Evolutionary conservation across 768 basidiomycete genomes (phyloP), one percentile per base, ranked within the genome.

Genomic region (Lactarius deliciosus): DNA sequence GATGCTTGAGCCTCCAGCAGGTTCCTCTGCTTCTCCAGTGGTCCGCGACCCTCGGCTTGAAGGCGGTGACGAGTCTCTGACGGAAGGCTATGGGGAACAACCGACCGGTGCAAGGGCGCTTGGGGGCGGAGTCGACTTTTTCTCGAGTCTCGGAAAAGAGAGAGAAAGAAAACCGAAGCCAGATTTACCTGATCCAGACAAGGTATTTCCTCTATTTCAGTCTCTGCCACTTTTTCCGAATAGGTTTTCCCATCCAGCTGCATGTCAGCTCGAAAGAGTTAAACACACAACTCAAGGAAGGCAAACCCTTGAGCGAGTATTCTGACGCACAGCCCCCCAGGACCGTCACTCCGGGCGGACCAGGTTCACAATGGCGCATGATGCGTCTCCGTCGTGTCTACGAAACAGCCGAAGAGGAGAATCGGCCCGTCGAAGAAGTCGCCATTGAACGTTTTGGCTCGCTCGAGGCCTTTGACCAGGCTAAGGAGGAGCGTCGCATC

Each of bases 301-400:
- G 80, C 10, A 77, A 70, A 34, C 38, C 73, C 43, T 65, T 79
- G 11, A 74, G 79, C 30, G 76, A 83, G 64, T 74, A 79, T 15
- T 78, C 80, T 60, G 78, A 79, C 30, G 73, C 81, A 4, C 72
- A 79, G 43, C 78, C 80, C 58, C 76, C 82, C 6, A 85, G 83
- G 74, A 73, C 84, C 25, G 75, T 79, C 63, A 85, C 84, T 0
- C 93, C 94, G 0, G 96, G 96, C 2, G 94, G 94, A 2, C 91
- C 95, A 5, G 96, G 96, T 13, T 94, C 93, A 2, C 88, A 87
- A 74, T 99, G 97, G 96, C 88, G 97, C 18, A 98, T 98, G 97
- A 94, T 92, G 88, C 94, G 95, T 72, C 85, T 99, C 0, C 86
- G 88, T 47, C 84, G 92, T 18, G 89, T 94, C 1, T 96, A 93